Evolutionary conservation across 352 stramenopile genomes (phyloP).

Genomic region (Nothophytophthora sp.): DNA sequence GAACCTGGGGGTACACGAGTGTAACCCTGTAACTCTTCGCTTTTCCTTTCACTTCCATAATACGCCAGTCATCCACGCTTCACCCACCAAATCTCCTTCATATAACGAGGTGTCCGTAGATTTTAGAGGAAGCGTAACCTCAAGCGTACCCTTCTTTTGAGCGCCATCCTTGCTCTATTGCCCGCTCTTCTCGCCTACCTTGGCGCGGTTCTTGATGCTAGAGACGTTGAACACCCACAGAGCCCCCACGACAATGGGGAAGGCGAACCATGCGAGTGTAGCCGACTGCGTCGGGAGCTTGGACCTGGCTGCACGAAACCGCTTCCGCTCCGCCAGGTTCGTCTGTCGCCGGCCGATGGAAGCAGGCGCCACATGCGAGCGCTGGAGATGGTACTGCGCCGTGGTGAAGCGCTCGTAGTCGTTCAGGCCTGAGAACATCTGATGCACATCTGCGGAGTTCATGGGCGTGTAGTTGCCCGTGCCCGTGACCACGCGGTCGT

Average conservation of each 20-base stretch:
- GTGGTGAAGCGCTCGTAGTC: conserved; percentile 79
- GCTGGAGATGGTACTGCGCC: conserved; percentile 64
- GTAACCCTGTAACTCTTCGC: no score
- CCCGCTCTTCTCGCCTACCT: conserved; percentile 18
- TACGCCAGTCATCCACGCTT: no score
- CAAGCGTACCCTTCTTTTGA: no score
- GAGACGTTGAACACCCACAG: conserved; percentile 70
- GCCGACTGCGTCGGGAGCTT: conserved; percentile 63
- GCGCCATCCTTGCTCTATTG: conserved; percentile 21
- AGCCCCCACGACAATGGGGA: conserved; percentile 50
- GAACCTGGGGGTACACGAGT: no score
- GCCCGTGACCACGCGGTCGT: conserved; percentile 23
- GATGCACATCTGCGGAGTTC: conserved; percentile 69
- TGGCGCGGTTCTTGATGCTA: conserved; percentile 52
- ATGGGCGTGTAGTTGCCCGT: conserved; percentile 58
- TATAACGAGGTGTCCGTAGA: no score
- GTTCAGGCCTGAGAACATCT: conserved; percentile 76
- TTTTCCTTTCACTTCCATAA: no score
- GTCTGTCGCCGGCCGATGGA: conserved; percentile 63
- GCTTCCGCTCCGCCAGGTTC: conserved; percentile 67
- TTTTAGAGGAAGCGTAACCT: no score
- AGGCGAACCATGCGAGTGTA: conserved; percentile 63
- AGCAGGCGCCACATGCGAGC: conserved; percentile 50
- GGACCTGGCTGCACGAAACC: conserved; percentile 48
- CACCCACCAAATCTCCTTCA: no score